phyloP scores from a whole-genome alignment of 2,329 filamentous ascomycete genomes.

The Epichloe bromicola region DNA sequence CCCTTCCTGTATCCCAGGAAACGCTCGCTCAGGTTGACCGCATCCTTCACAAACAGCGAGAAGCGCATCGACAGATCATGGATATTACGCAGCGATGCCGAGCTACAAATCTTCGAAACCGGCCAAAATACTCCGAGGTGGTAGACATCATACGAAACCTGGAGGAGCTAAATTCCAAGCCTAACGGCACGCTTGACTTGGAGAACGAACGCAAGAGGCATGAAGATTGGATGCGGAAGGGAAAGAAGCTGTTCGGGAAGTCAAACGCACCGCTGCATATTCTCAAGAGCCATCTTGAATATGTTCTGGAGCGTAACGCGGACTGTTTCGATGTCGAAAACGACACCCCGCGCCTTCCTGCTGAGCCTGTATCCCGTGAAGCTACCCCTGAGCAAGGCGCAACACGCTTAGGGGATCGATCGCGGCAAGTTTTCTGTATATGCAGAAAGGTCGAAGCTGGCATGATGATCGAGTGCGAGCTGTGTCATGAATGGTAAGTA shows the following conservation, averaged over 20 bases:
- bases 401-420: constrained; percentile 47
- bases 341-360: constrained; percentile 78
- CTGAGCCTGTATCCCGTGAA: constrained; percentile 83
- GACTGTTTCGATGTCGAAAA: constrained; percentile 79
- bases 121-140: constrained; percentile 84
- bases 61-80: constrained; percentile 79
- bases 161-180: constrained; percentile 84
- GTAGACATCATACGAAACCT: constrained; percentile 77
- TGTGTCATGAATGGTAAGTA: constrained; percentile 90
- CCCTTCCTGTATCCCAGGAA: constrained; percentile 67
- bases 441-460: constrained; percentile 86
- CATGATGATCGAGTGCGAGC: constrained; percentile 99
- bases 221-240: constrained; percentile 98
- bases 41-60: constrained; percentile 89
- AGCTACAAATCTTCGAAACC: constrained; percentile 59
- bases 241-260: constrained; percentile 96
- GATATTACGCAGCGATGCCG: constrained; percentile 69
- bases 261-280: constrained; percentile 96
- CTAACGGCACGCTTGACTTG: constrained; percentile 77
- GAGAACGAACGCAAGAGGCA: constrained; percentile 91
- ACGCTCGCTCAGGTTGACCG: constrained; percentile 76
- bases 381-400: constrained; percentile 43
- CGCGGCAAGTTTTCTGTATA: constrained; percentile 86
- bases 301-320: constrained; percentile 77
- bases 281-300: constrained; percentile 84